Evolutionary conservation across 495 filamentous ascomycete genomes (phyloP).

Genomic region (Thermochaetoides thermophila): DNA sequence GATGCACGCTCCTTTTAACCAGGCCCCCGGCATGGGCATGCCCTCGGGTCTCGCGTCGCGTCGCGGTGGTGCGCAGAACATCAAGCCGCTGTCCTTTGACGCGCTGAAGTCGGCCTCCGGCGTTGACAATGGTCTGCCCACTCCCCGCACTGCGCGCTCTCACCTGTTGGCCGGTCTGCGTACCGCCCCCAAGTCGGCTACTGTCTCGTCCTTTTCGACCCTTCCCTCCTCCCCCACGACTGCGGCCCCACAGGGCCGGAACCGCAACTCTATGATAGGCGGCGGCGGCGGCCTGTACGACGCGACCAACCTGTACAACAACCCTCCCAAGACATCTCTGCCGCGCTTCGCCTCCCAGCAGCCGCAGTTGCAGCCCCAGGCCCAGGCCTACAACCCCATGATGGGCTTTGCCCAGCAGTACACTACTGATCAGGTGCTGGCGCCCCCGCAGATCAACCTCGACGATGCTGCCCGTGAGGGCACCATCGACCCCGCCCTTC

Average conservation of each 20-base stretch:
- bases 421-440: constrained; percentile 67
- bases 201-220: constrained; percentile 45
- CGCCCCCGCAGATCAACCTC: constrained; percentile 62
- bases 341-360: constrained; percentile 25
- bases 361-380: constrained; percentile 17
- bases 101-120: constrained; percentile 33
- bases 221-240: constrained; percentile 46
- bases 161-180: constrained; percentile 87
- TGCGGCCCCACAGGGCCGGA: constrained; percentile 17
- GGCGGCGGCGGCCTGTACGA: constrained; percentile 35
- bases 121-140: constrained; percentile 44
- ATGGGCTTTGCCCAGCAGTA: constrained; percentile 29
- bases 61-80: constrained; percentile 61
- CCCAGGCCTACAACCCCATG: constrained; percentile 18
- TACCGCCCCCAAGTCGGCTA: constrained; percentile 80
- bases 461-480: constrained; percentile 47
- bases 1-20: constrained; percentile 78
- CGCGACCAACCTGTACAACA: constrained; percentile 24
- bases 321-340: constrained; percentile 41
- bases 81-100: constrained; percentile 77
- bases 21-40: constrained; percentile 55
- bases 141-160: constrained; percentile 84
- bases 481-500: constrained; percentile 73
- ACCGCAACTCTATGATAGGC: constrained; percentile 32
- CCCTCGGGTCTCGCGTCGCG: constrained; percentile 70